These are phyloP conservation scores for Diospyros kaki DNA, from an alignment of 148 eudicot genomes.

Conservation along the genomic window DNA sequence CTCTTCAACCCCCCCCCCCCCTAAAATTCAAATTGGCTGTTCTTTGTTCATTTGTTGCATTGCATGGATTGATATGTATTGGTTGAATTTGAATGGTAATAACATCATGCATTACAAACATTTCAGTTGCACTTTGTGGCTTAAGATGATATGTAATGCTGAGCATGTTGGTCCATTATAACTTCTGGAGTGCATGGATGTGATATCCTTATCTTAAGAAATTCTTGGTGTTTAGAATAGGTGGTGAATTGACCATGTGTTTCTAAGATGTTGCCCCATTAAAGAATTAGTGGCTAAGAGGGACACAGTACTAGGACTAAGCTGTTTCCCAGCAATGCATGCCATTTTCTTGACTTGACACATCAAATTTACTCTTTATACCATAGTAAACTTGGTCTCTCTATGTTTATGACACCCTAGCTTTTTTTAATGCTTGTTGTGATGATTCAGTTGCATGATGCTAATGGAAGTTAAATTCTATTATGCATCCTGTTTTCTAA, in stretches of 20 bases:
- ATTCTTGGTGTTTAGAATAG: not conserved
- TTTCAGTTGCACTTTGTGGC: not conserved
- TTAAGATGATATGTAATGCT: not conserved
- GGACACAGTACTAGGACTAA: too few species aligned
- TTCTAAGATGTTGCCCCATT: not conserved
- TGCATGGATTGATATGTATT: not conserved
- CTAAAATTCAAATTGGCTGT: not conserved
- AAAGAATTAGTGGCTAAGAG: not conserved
- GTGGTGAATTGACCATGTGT: not conserved
- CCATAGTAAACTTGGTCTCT: too few species aligned
- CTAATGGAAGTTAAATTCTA: too few species aligned
- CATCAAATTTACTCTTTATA: too few species aligned
- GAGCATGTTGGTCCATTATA: not conserved
- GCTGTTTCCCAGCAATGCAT: too few species aligned
- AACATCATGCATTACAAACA: not conserved
- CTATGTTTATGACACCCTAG: too few species aligned
- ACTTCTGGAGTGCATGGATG: not conserved
- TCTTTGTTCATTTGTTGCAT: not conserved
- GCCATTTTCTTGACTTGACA: too few species aligned
- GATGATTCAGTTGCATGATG: too few species aligned
- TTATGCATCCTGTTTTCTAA: too few species aligned
- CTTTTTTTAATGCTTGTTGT: too few species aligned
- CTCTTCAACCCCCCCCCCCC: constrained; percentile 2
- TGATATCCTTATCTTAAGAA: not conserved
- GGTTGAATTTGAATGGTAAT: not conserved